Evolutionary conservation across 1,139 yeast species (phyloP), one percentile per base, ranked within the genome.

Genomic region (Debaryomycetaceae sp.): DNA sequence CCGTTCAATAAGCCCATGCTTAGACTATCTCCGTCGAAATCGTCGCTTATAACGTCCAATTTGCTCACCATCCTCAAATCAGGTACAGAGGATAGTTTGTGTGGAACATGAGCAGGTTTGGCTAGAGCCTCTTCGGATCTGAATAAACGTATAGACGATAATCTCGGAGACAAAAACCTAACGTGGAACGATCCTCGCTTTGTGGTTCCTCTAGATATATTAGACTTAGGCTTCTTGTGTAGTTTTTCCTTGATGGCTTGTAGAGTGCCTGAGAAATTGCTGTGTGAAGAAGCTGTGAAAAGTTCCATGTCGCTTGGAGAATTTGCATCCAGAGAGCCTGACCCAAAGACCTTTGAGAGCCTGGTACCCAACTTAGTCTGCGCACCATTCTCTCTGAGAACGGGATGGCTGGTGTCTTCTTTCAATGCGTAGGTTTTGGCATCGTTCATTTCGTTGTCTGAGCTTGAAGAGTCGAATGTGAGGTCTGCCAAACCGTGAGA

Each of bases 151-250:
- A 40, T 36, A 9, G 45, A 42, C 9, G 43, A 37, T 11, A 17
- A 8, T 13, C 9, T 40, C 4, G 43, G 41, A 2, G 43, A 43
- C 7, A 34, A 31, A 20, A 37, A 40, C 36, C 43, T 37, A 11
- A 41, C 42, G 31, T 24, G 34, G 23, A 41, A 14, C 5, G 22
- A 24, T 17, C 24, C 36, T 17, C 20, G 36, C 35, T 24, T 38
- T 24, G 14, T 13, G 13, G 23, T 38, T 13, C 34, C 39, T 2
- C 36, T 27, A 8, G 36, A 17, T 6, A 42, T 24, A 22, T 33
- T 42, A 11, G 42, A 34, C 24, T 42, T 40, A 30, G 40, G 43
- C 38, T 38, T 45, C 14, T 31, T 42, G 23, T 23, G 38, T 8
- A 43, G 24, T 17, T 27, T 42, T 9, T 38, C 40, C 20, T 38